Conservation (phyloP, 2,329 filamentous ascomycete genomes). For the Pseudogymnoascus sp. region DNA sequence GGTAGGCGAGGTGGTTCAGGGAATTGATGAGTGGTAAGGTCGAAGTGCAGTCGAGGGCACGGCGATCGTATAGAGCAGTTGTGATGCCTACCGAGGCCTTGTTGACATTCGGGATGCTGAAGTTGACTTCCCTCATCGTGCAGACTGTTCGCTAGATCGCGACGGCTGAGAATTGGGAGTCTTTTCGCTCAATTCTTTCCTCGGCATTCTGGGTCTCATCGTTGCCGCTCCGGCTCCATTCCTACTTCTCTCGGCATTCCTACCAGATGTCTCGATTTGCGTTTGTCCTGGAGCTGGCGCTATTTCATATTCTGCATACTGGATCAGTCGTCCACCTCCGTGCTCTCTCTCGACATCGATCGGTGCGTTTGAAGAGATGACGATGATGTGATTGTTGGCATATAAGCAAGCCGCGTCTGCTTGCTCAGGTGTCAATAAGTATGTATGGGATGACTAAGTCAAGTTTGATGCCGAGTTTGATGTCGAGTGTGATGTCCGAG, state of each 20-base stretch:
- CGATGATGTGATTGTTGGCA: neutral
- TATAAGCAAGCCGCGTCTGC: constrained; percentile 2
- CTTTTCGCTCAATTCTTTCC: constrained; percentile 2
- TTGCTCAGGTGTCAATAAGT: neutral
- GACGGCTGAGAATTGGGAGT: constrained; percentile 8
- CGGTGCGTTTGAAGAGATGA: neutral
- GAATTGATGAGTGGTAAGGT: constrained; percentile 98
- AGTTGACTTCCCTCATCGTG: constrained; percentile 99
- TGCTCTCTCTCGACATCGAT: neutral
- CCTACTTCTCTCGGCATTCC: neutral
- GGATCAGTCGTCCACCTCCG: neutral
- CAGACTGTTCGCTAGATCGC: constrained; percentile 10
- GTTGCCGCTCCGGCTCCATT: neutral
- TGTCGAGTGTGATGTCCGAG: neutral
- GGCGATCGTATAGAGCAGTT: constrained; percentile 93
- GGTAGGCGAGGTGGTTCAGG: constrained; percentile 94
- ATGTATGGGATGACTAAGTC: constrained; percentile 8
- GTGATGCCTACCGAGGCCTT: constrained; percentile 99
- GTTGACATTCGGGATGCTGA: constrained; percentile 98
- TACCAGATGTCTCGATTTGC: neutral
- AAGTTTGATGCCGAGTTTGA: constrained; percentile 8
- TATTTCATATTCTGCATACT: neutral
- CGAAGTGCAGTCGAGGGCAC: constrained; percentile 95
- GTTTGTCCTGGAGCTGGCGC: neutral
- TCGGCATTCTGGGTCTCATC: neutral